Base-by-base conservation (phyloP, 805 yeast species). In the Candida ficus region DNA sequence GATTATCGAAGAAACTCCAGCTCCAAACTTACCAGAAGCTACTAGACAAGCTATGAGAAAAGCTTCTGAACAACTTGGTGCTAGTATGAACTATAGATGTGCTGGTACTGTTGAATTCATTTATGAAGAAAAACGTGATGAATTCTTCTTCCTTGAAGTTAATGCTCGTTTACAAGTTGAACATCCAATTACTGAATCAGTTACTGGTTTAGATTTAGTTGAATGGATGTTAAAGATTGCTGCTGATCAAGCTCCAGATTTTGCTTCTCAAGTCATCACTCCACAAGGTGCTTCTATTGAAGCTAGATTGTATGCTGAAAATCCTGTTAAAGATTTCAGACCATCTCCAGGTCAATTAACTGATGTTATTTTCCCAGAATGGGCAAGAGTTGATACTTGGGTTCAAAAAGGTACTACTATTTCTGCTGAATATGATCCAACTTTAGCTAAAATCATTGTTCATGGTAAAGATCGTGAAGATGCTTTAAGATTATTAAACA, bases 41-140 rank as follows among this genome's bases (percentile, higher is more conserved):
- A 89, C 96, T 3, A 75, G 96, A 55, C 62, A 62, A 33, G 73
- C 69, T 38, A 80, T 91, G 83, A 78, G 90, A 64, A 68, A 70
- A 38, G 91, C 96, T 32, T 87, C 96, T 32, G 95, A 86, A 61
- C 81, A 79, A 39, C 70, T 91, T 47, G 96, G 83, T 35, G 66
- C 89, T 2, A 67, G 83, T 20, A 78, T 93, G 82, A 81, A 86
- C 53, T 91, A 93, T 68, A 89, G 87, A 65, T 80, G 96, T 66
- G 99, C 98, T 30, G 99, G 98, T 62, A 91, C 99, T 7, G 95
- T 93, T 53, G 99, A 91, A 66, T 91, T 81, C 61, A 90, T 91
- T 54, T 91, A 86, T 58, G 98, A 93, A 59, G 83, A 83, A 56
- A 71, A 63, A 41, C 70, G 95, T 52, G 91, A 90, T 59, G 93